Percentiles rank a stretch among this genome's conserved stretches.
Conservation (phyloP, 192 early-diverging fungal genomes). For the Jimgerdemannia flammicorona region DNA sequence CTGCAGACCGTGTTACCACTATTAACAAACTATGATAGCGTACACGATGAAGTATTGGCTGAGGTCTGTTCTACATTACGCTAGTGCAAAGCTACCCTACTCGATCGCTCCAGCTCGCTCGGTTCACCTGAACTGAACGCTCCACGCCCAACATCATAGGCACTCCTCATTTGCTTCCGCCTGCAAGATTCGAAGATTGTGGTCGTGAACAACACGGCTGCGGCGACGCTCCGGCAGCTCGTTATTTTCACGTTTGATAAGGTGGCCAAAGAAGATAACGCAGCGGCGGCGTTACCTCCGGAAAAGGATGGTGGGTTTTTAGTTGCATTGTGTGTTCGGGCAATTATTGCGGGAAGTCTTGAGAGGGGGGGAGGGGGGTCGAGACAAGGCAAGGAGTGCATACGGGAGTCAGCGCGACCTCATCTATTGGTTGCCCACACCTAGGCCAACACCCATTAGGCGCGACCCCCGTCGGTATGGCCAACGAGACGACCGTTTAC, state of each 20-base stretch:
- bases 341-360: too few relatives aligned
- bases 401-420: not conserved
- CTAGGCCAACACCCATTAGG: not conserved
- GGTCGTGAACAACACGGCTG: constrained; percentile 81
- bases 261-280: constrained; percentile 59
- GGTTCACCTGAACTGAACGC: not conserved
- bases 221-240: constrained; percentile 80
- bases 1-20: constrained; percentile 90
- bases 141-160: constrained; percentile 32
- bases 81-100: too few relatives aligned
- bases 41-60: constrained; percentile 80
- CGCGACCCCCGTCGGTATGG: constrained; percentile 1
- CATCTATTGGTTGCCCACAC: not conserved
- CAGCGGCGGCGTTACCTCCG: constrained; percentile 1
- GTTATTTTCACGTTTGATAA: constrained; percentile 86
- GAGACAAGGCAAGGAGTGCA: too few relatives aligned
- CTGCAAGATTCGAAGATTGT: constrained; percentile 82
- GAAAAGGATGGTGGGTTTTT: not conserved
- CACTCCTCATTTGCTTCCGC: constrained; percentile 76
- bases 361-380: too few relatives aligned
- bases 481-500: constrained; percentile 23
- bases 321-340: too few relatives aligned
- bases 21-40: constrained; percentile 70
- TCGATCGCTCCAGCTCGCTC: not conserved
- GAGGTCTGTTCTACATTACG: constrained; percentile 47